Evolutionary conservation across 2,329 filamentous ascomycete species (phyloP), one percentile per base, ranked within the genome.

Genomic region (Fusarium nurragi): DNA sequence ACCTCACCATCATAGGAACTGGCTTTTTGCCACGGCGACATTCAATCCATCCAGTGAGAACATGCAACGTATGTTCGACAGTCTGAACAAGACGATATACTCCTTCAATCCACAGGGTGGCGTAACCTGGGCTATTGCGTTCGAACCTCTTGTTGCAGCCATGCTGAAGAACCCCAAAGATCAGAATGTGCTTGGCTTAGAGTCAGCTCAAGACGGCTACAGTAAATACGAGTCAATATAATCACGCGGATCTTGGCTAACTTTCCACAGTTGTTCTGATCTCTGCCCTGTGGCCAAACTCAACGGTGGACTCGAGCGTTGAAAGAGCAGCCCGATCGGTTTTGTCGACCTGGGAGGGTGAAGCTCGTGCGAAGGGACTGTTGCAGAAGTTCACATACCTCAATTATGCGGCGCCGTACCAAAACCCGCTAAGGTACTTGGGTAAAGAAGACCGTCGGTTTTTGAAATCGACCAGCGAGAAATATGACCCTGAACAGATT

Each of bases 401-500:
- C 34, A 61, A 54, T 9, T 61, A 60, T 3, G 58, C 54, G 6
- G 18, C 28, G 0, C 32, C 48, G 0, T 36, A 54, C 4, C 43
- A 61, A 39, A 25, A 37, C 5, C 32, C 46, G 0, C 26, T 54
- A 6, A n/a, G 26, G 6, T 37, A 47, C 1, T 54, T 54, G 3
- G 39, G 39, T 3, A 13, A 10, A 5, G 34, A 30, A 1, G 23
- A 38, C 8, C 10, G 11, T 4, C 8, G 16, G 3, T 41, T 54
- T 8, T 32, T 61, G 2, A 49, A 32, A 13, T 13, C 23, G 0
- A 32, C 43, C 1, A 25, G 54, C 11, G 12, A 18, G 3, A 59
- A 40, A n/a, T 59, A 59, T 36, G 58, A 61, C 13, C 58, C 54
- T 4, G 16, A 9, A 3, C 47, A 34, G 4, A 38, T 61, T 8